phyloP scores from a whole-genome alignment of 768 basidiomycete species.

The Cantharellus anzutake region DNA sequence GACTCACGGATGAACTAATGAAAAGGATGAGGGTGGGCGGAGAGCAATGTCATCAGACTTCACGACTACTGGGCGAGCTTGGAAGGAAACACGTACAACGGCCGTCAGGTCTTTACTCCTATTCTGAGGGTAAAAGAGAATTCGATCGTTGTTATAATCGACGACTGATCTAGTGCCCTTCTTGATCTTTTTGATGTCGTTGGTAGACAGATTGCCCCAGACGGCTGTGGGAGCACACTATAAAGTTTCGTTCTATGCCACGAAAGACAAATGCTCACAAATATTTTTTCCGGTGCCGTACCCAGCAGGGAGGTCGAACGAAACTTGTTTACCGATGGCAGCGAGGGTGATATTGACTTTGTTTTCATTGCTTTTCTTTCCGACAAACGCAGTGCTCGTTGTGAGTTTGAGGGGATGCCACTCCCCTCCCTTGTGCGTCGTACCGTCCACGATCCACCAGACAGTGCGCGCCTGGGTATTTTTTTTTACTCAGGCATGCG shows the following conservation, averaged over 20 bases:
- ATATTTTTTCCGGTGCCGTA: neutral
- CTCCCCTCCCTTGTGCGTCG: neutral
- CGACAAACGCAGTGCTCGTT: neutral
- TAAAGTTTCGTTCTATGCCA: neutral
- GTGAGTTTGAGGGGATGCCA: neutral
- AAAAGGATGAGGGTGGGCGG: neutral
- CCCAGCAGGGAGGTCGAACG: neutral
- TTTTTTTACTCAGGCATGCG: too few relatives aligned
- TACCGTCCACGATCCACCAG: too few relatives aligned
- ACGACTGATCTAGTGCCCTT: neutral
- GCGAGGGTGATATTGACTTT: neutral
- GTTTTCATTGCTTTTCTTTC: neutral
- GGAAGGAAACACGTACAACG: neutral
- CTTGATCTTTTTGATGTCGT: neutral
- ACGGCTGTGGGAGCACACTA: neutral
- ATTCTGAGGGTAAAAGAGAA: neutral
- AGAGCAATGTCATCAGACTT: too few relatives aligned
- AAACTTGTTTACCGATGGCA: neutral
- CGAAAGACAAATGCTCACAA: neutral
- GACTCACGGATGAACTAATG: neutral
- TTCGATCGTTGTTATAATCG: neutral
- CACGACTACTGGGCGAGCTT: neutral
- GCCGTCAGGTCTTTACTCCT: neutral
- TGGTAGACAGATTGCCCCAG: neutral
- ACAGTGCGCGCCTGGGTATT: too few relatives aligned